Evolutionary conservation across 1,284 basidiomycete species (phyloP).

Genomic region (Moesziomyces globuligerus): DNA sequence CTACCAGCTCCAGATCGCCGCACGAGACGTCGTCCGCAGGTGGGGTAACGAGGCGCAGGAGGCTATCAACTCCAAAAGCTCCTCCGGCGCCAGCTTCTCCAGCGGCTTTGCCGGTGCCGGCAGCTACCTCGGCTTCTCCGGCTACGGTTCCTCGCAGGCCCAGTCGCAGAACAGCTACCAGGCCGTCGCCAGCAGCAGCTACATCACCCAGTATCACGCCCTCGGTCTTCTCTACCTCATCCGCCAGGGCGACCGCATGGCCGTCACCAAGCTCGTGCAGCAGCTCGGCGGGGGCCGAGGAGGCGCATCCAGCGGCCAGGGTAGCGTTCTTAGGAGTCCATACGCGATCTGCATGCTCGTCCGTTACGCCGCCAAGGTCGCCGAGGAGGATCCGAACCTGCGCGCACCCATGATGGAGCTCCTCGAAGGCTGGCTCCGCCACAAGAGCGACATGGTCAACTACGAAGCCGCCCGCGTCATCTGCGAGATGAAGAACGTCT

Average conservation of each 20-base stretch:
- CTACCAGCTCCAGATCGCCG: conserved; percentile 92
- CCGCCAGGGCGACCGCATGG: conserved; percentile 97
- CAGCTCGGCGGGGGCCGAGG: conserved; percentile 71
- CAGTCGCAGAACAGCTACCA: conserved; percentile 77
- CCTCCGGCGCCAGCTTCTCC: conserved; percentile 34
- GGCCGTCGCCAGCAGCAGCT: conserved; percentile 73
- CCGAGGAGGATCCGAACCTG: conserved; percentile 86
- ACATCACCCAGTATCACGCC: conserved; percentile 97
- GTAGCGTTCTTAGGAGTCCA: conserved; percentile 84
- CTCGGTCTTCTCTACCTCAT: conserved; percentile 93
- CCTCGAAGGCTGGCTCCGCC: conserved; percentile 92
- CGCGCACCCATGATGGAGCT: conserved; percentile 80
- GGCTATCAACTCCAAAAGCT: conserved; percentile 76
- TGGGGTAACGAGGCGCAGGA: conserved; percentile 99
- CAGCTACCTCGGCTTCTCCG: conserved; percentile 65
- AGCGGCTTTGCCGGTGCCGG: conserved; percentile 70
- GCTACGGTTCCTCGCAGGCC: conserved; percentile 45
- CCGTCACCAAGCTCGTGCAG: conserved; percentile 98
- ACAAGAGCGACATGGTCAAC: conserved; percentile 99
- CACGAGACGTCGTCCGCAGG: conserved; percentile 83
- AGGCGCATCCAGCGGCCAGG: conserved; percentile 79
- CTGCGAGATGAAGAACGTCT: conserved; percentile 90
- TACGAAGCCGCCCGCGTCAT: conserved; percentile 97
- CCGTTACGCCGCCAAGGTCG: conserved; percentile 94
- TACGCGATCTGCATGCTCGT: conserved; percentile 99